Base-by-base conservation (phyloP, 2,329 filamentous ascomycete genomes). In the Hymenotorrendiella dingleyae region DNA sequence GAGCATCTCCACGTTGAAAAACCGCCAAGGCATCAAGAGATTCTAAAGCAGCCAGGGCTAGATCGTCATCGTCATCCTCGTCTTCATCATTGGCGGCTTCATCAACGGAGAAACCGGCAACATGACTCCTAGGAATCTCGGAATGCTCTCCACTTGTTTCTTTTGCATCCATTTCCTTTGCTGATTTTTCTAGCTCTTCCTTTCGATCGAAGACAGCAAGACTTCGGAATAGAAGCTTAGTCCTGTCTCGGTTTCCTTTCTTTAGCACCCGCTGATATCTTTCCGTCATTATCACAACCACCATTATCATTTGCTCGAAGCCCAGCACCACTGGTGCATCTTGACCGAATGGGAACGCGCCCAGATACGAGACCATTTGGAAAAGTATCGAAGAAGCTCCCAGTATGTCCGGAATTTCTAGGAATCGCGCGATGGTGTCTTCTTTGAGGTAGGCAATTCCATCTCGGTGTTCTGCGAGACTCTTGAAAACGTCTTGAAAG, bases 361-460 rank as follows among this genome's bases (percentile, higher is more conserved):
- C 84, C 1, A 87, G 68, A 53, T 82, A 84, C 4, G 80, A 82
- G 2, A 82, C 62, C 72, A 86, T 82, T 55, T 85, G 81, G 56
- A 85, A 87, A 34, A 88, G 57, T 32, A 88, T 73, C 2, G 81
- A 73, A 4, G 82, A 83, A 6, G 76, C 82, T 38, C 71, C 74
- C 20, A 88, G 66, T 20, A 81, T 72, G 57, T 87, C 82, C 3
- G 84, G 84, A 16, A 89, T 72, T 63, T 85, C 82, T 33, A 89
- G 74, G 60, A 85, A 88, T 24, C 81, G 75, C 46, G 79, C 75
- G 51, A 88, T 66, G 9, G 82, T 86, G 39, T 82, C 76, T 58
- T 84, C 82, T 56, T 79, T 84, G 50, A 86, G 73, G 59, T 86
- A 85, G 39, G 70, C 70, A 35, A 86, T 65, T 32, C 71, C 67